phyloP scores from a whole-genome alignment of 495 filamentous ascomycete genomes.

The Haplographium delicatum region DNA sequence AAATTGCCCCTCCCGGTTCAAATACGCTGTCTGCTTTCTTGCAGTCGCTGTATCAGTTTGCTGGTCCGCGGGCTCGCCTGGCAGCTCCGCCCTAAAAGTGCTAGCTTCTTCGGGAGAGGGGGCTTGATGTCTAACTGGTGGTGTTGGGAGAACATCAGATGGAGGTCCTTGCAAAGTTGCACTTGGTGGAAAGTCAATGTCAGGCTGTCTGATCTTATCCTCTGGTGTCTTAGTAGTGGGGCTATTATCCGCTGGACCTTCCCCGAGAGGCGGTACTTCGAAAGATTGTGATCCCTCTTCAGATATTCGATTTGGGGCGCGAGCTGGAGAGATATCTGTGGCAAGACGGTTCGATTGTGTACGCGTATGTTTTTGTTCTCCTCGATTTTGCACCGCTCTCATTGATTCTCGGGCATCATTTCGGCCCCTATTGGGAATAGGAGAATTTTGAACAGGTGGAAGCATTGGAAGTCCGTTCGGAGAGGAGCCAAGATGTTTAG shows the following conservation, averaged over 20 bases:
- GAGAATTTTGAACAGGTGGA: conserved; percentile 72
- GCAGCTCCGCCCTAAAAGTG: not conserved
- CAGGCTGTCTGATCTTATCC: conserved; percentile 50
- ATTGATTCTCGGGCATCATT: conserved; percentile 81
- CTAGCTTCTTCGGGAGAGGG: conserved; percentile 19
- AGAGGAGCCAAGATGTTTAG: conserved; percentile 80
- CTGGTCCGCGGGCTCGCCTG: conserved; percentile 10
- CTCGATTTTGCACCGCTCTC: conserved; percentile 81
- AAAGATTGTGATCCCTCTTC: conserved; percentile 43
- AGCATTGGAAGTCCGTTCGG: conserved; percentile 80
- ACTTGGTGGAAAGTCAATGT: conserved; percentile 27
- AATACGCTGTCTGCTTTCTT: conserved; percentile 7
- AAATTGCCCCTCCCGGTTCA: conserved; percentile 29
- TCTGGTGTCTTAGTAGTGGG: conserved; percentile 52
- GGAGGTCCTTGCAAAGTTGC: conserved; percentile 21
- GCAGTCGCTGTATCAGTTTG: conserved; percentile 21
- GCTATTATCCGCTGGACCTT: conserved; percentile 38
- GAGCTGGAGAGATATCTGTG: conserved; percentile 56
- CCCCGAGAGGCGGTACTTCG: conserved; percentile 31
- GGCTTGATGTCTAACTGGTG: too few species aligned
- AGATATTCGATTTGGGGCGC: conserved; percentile 59
- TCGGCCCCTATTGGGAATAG: conserved; percentile 80
- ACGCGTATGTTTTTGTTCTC: conserved; percentile 60
- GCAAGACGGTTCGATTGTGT: conserved; percentile 49
- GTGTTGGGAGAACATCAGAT: conserved; percentile 16